phyloP scores from a whole-genome alignment of 1,284 basidiomycete species.

The Vanrija sp. region DNA sequence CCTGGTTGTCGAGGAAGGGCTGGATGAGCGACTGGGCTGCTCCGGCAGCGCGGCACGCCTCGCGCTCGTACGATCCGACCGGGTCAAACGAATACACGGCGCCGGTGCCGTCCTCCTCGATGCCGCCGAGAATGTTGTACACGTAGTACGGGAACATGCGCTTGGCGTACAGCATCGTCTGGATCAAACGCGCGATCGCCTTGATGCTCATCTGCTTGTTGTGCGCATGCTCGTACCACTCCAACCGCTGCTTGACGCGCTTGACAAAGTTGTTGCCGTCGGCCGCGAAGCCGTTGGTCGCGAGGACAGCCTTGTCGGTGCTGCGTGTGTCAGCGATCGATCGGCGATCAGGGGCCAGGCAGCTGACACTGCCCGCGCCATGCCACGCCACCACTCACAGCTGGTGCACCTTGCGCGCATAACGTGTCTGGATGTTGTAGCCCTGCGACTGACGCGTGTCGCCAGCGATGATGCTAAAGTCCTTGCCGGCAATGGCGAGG shows the following conservation, averaged over 20 bases:
- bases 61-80: conserved; percentile 90
- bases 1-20: conserved; percentile 96
- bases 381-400: conserved; percentile 37
- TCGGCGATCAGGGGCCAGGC: no score
- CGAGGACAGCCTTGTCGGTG: conserved; percentile 86
- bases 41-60: conserved; percentile 88
- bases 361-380: not conserved
- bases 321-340: conserved; percentile 48
- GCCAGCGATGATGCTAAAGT: conserved; percentile 88
- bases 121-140: conserved; percentile 89
- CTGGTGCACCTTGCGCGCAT: conserved; percentile 65
- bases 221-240: conserved; percentile 96
- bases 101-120: conserved; percentile 88
- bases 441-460: conserved; percentile 93
- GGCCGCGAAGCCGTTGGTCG: conserved; percentile 91
- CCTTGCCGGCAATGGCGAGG: conserved; percentile 84
- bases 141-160: conserved; percentile 97
- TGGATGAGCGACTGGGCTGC: conserved; percentile 86
- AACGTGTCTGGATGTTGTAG: conserved; percentile 90
- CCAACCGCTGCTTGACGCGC: conserved; percentile 84
- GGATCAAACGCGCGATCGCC: conserved; percentile 87
- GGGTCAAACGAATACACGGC: conserved; percentile 97
- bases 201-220: conserved; percentile 88
- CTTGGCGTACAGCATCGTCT: conserved; percentile 89
- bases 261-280: conserved; percentile 96